Percentiles rank a stretch among this genome's conserved stretches.
phyloP scores from a whole-genome alignment of 805 yeast genomes.

The Clavispora phyllophila region DNA sequence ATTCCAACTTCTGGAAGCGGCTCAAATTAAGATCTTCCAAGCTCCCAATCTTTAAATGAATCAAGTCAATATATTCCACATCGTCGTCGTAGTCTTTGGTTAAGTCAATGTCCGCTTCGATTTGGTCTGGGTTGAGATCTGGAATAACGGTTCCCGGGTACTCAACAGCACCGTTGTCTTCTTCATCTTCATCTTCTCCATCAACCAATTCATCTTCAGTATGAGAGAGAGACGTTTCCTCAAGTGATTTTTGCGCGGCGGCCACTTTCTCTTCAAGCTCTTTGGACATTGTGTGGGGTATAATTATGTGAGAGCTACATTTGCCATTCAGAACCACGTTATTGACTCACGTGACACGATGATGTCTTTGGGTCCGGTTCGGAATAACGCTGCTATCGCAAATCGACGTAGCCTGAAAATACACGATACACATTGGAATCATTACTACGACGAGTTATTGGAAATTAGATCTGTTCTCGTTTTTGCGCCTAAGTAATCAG shows the following conservation, averaged over 20 bases:
- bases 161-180: conserved; percentile 35
- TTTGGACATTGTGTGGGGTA: neutral
- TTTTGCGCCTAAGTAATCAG: too few relatives aligned
- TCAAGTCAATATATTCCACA: conserved; percentile 54
- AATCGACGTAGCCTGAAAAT: too few relatives aligned
- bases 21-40: conserved; percentile 55
- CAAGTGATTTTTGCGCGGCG: neutral
- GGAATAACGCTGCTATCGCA: too few relatives aligned
- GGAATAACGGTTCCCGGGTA: conserved; percentile 41
- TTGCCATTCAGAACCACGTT: neutral
- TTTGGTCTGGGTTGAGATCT: conserved; percentile 45
- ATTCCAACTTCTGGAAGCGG: conserved; percentile 53
- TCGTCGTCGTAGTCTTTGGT: conserved; percentile 55
- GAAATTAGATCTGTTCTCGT: too few relatives aligned
- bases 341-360: neutral
- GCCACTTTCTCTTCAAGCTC: neutral
- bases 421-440: too few relatives aligned
- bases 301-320: neutral
- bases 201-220: conserved; percentile 23
- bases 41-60: conserved; percentile 64
- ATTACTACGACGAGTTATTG: too few relatives aligned
- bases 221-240: conserved; percentile 9
- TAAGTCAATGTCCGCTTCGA: conserved; percentile 67
- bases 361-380: too few relatives aligned
- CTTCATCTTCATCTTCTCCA: conserved; percentile 16